These are phyloP conservation scores for Tolypocladium sp. DNA, from an alignment of 2,329 filamentous ascomycete genomes.

Conservation along the genomic window DNA sequence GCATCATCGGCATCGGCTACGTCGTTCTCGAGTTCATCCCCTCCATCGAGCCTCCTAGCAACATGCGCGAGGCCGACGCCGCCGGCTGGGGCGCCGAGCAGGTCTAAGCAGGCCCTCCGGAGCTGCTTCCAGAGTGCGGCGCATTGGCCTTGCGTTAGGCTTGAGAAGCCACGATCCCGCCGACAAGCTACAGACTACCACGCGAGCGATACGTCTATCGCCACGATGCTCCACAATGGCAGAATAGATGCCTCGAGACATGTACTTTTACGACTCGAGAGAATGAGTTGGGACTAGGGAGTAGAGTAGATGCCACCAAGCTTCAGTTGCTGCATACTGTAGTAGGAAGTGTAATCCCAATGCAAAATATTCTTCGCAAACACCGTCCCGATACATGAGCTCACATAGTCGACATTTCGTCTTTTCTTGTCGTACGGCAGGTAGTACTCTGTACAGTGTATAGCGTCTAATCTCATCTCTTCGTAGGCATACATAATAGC, in stretches of 20 bases:
- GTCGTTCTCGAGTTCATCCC: slow-evolving; percentile 66
- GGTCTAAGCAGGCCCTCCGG: slow-evolving; percentile 38
- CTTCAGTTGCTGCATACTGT: neutral
- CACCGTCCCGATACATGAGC: neutral
- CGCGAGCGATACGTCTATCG: neutral
- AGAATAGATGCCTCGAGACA: neutral
- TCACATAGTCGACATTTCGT: neutral
- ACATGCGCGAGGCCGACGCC: slow-evolving; percentile 67
- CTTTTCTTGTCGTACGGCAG: neutral
- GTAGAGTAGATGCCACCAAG: neutral
- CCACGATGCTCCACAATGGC: neutral
- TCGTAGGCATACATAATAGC: neutral
- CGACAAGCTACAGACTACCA: neutral
- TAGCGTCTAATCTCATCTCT: neutral
- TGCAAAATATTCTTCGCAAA: neutral
- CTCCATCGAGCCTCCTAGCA: slow-evolving; percentile 69
- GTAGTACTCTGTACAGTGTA: neutral
- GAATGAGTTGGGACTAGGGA: neutral
- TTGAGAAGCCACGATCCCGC: neutral
- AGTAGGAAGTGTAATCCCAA: neutral
- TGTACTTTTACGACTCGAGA: neutral
- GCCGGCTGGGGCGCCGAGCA: slow-evolving; percentile 70
- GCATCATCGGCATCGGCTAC: slow-evolving; percentile 71
- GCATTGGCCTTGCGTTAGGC: neutral
- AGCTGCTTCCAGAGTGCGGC: neutral